A percentile compares a stretch with the other conserved stretches of the same genome.
Evolutionary conservation across 129 eudicot species (phyloP).

Genomic region (Centrapalus pauciflorus): DNA sequence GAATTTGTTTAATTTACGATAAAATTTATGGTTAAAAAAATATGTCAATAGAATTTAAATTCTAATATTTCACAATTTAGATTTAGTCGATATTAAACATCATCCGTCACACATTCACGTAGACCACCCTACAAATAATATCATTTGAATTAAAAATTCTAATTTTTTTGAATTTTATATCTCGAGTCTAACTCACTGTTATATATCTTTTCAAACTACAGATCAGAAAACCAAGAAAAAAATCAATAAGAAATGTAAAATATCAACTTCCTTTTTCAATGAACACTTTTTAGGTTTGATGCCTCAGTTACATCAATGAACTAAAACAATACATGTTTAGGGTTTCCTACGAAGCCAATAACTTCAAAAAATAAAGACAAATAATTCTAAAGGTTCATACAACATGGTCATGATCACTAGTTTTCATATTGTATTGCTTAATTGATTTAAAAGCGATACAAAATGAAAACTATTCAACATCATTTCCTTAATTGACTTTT

Average conservation of each 20-base stretch:
- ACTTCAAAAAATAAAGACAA: not conserved
- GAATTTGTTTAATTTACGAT: too few relatives aligned
- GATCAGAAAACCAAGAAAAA: too few relatives aligned
- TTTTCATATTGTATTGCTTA: not conserved
- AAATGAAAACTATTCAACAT: not conserved
- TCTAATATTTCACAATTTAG: too few relatives aligned
- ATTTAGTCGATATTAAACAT: too few relatives aligned
- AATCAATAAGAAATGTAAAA: not conserved
- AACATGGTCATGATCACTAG: not conserved
- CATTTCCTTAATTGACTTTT: not conserved
- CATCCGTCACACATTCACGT: too few relatives aligned
- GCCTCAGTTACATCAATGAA: not conserved
- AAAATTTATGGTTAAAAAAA: too few relatives aligned
- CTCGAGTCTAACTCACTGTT: too few relatives aligned
- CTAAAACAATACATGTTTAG: not conserved
- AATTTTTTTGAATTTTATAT: too few relatives aligned
- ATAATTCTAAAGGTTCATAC: not conserved
- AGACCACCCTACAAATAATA: too few relatives aligned
- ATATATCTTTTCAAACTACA: too few relatives aligned
- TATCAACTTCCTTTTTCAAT: not conserved
- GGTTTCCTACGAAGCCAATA: not conserved
- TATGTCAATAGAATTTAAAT: too few relatives aligned
- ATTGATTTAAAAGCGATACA: not conserved
- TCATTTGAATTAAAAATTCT: too few relatives aligned
- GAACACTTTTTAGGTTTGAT: not conserved